Conservation (phyloP, 345 rosid species). For the Excoecaria agallocha region DNA sequence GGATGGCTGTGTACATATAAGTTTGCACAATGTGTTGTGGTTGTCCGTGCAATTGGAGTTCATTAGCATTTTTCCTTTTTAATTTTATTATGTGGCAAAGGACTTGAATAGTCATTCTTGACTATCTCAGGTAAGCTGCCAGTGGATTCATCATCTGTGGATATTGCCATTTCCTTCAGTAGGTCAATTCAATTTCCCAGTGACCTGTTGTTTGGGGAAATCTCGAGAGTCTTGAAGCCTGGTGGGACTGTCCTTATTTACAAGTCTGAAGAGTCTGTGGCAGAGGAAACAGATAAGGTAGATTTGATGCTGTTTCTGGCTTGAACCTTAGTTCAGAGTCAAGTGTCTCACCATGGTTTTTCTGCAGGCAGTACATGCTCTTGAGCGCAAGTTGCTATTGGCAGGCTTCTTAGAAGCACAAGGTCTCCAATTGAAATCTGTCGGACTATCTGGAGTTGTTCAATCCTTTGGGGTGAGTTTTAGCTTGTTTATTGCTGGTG, state of each 20-base stretch:
- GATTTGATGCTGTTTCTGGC: background rate
- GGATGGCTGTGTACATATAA: background rate
- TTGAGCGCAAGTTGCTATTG: conserved; percentile 61
- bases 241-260: conserved; percentile 56
- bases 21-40: background rate
- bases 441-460: conserved; percentile 20
- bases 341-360: conserved; percentile 9
- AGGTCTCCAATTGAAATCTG: conserved; percentile 44
- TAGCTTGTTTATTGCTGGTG: background rate
- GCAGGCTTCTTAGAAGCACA: conserved; percentile 69
- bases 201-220: conserved; percentile 46
- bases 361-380: conserved; percentile 44
- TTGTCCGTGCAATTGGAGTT: background rate
- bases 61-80: background rate
- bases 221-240: conserved; percentile 67
- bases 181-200: conserved; percentile 54
- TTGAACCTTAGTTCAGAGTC: conserved; percentile 6
- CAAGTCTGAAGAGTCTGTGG: conserved; percentile 30
- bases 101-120: conserved; percentile 1
- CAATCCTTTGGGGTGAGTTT: conserved; percentile 55
- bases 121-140: conserved; percentile 59
- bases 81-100: background rate
- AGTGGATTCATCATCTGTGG: conserved; percentile 56
- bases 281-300: conserved; percentile 47
- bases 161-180: conserved; percentile 43